These are phyloP conservation scores for Lasiodiplodia theobromae DNA, from an alignment of 2,329 filamentous ascomycete genomes.

Conservation along the genomic window DNA sequence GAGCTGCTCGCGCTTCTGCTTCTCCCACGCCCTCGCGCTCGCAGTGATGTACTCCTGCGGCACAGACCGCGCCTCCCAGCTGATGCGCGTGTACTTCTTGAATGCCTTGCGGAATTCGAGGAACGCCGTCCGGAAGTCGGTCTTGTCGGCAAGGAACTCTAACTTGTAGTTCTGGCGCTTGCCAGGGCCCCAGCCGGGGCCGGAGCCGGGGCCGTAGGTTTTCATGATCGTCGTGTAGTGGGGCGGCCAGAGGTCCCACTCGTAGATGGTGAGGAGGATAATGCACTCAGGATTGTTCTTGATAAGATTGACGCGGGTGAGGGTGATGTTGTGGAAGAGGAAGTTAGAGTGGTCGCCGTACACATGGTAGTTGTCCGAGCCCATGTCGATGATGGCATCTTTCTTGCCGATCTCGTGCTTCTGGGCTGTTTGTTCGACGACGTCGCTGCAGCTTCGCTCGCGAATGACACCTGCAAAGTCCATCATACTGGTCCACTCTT, in stretches of 20 bases:
- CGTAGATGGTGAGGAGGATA: conserved; percentile 37
- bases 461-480: too few relatives aligned
- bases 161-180: conserved; percentile 32
- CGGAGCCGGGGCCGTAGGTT: neutral
- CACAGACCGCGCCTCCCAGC: conserved; percentile 51
- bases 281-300: conserved; percentile 62
- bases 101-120: conserved; percentile 49
- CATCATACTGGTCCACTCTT: too few relatives aligned
- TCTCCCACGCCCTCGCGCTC: conserved; percentile 6
- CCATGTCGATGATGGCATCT: conserved; percentile 30
- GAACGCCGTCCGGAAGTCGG: conserved; percentile 44
- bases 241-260: conserved; percentile 40
- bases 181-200: too few relatives aligned
- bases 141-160: conserved; percentile 40
- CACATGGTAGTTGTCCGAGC: conserved; percentile 59
- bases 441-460: too few relatives aligned
- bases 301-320: conserved; percentile 61
- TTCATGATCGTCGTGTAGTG: conserved; percentile 38
- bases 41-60: neutral
- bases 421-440: too few relatives aligned
- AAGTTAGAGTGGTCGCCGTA: conserved; percentile 70
- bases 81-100: conserved; percentile 46
- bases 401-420: neutral
- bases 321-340: conserved; percentile 64
- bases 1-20: neutral